A percentile compares a stretch with the other conserved stretches of the same genome.
Evolutionary conservation across 352 stramenopile genomes (phyloP).

Genomic region (Globisporangium viniferum): DNA sequence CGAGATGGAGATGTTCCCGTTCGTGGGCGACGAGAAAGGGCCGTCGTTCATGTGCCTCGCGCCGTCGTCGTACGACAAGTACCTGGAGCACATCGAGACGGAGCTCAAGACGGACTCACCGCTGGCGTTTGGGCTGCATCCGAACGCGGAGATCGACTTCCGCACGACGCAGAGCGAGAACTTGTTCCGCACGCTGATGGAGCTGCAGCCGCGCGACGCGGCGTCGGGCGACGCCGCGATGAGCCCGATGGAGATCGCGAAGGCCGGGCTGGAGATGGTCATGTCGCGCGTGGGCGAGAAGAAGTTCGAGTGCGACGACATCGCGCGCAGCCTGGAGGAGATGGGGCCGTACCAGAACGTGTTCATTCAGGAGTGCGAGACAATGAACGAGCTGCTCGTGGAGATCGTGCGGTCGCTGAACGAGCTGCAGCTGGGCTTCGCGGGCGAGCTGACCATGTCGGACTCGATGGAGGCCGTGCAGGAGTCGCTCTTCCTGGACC

Average conservation of each 20-base stretch:
- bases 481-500: constrained; percentile 91
- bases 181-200: constrained; percentile 95
- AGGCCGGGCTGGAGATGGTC: constrained; percentile 89
- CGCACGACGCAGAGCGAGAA: constrained; percentile 95
- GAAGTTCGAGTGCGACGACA: constrained; percentile 97
- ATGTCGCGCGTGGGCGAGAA: constrained; percentile 95
- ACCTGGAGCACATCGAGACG: constrained; percentile 96
- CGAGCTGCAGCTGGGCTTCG: constrained; percentile 96
- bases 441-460: constrained; percentile 97
- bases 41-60: constrained; percentile 92
- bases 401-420: constrained; percentile 96
- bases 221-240: constrained; percentile 82
- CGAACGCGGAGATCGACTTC: constrained; percentile 99
- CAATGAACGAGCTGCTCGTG: constrained; percentile 94
- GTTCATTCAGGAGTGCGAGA: constrained; percentile 97
- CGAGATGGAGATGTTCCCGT: constrained; percentile 98
- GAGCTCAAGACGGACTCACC: constrained; percentile 96
- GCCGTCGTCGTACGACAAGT: constrained; percentile 97
- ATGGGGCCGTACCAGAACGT: constrained; percentile 95
- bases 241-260: constrained; percentile 92
- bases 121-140: constrained; percentile 96
- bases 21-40: constrained; percentile 95
- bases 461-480: constrained; percentile 96
- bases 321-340: constrained; percentile 92
- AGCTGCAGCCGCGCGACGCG: constrained; percentile 92